These are phyloP conservation scores for Tolypocladium ovalisporum DNA, from an alignment of 2,329 filamentous ascomycete species.

Conservation along the genomic window DNA sequence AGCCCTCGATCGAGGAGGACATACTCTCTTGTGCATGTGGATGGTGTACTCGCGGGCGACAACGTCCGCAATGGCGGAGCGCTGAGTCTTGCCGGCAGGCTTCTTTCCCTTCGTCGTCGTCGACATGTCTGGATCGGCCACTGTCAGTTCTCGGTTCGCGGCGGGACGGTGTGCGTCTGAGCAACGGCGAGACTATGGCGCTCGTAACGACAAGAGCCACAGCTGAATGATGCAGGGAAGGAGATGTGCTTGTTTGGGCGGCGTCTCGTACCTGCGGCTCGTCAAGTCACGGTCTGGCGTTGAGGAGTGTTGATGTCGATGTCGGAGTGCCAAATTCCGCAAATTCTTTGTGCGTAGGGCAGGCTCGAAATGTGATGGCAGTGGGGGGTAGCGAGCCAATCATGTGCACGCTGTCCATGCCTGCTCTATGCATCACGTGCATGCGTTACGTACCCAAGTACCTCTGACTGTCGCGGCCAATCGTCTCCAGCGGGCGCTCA, in stretches of 20 bases:
- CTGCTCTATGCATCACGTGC: slow-evolving; percentile 15
- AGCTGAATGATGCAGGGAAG: slow-evolving; percentile 4
- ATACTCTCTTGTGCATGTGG: slow-evolving; percentile 90
- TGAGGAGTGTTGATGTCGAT: slow-evolving; percentile 25
- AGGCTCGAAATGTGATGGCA: slow-evolving; percentile 22
- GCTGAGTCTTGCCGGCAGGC: slow-evolving; percentile 36
- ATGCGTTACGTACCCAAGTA: slow-evolving; percentile 2
- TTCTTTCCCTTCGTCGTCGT: slow-evolving; percentile 25
- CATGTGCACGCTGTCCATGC: slow-evolving; percentile 5
- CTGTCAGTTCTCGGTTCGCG: slow-evolving; percentile 16
- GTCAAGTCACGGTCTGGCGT: slow-evolving; percentile 27
- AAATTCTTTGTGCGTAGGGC: slow-evolving; percentile 33
- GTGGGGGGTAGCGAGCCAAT: slow-evolving; percentile 27
- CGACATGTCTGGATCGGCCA: slow-evolving; percentile 27
- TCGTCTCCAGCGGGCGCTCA: neutral
- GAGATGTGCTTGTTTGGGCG: slow-evolving; percentile 10
- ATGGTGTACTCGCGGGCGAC: slow-evolving; percentile 99
- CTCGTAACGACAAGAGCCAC: neutral
- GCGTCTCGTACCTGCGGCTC: slow-evolving; percentile 29
- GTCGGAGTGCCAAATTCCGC: slow-evolving; percentile 25
- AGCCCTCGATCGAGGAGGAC: slow-evolving; percentile 12
- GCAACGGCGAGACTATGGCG: neutral
- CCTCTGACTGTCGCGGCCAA: neutral
- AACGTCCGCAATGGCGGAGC: slow-evolving; percentile 97
- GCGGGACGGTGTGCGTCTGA: slow-evolving; percentile 2